Evolutionary conservation across 1,284 basidiomycete genomes (phyloP), one percentile per base, ranked within the genome.

Genomic region (Tilletia horrida): DNA sequence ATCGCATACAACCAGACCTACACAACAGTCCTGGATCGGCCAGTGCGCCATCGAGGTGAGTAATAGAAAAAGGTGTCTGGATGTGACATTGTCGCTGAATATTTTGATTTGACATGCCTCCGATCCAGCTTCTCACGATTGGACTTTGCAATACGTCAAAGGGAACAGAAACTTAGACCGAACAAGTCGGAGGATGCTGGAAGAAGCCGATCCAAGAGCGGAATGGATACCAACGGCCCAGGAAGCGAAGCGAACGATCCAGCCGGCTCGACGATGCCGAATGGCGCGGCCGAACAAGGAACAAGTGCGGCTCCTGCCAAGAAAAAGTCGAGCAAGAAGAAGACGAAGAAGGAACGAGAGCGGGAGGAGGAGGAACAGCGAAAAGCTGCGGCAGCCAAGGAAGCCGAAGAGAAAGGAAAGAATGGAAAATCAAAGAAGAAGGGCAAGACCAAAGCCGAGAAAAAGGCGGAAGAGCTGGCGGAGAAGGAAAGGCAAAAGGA

Each of bases 311-410:
- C 35, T 40, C 6, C 35, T 11, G 48, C 70, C 23, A 72, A 73
- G 63, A 76, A 75, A 44, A 69, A 72, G 1, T 73, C 75, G 67
- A 74, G 76, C 66, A 73, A 73, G 64, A 77, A 73, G 63, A 76
- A 73, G 55, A 72, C 72, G 8, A 72, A 73, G 47, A 67, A 71
- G 3, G 72, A 75, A 23, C 73, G 70, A 47, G 71, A 71, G 25
- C 21, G 27, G 23, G 74, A 70, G 59, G 70, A 73, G 35, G 71
- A 73, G 40, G 72, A 69, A 40, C 35, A 40, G 55, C 23, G 55
- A 3, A 59, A 59, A 29, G 55, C 52, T 52, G 64, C 27, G 42
- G 61, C 6, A 6, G 71, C 73, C 57, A 70, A 68, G 16, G 71
- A 71, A 25, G 29, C 43, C 6, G 42, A 42, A 16, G 55, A 40